phyloP scores from a whole-genome alignment of 805 yeast species.

The Dipodascopsis tothii region DNA sequence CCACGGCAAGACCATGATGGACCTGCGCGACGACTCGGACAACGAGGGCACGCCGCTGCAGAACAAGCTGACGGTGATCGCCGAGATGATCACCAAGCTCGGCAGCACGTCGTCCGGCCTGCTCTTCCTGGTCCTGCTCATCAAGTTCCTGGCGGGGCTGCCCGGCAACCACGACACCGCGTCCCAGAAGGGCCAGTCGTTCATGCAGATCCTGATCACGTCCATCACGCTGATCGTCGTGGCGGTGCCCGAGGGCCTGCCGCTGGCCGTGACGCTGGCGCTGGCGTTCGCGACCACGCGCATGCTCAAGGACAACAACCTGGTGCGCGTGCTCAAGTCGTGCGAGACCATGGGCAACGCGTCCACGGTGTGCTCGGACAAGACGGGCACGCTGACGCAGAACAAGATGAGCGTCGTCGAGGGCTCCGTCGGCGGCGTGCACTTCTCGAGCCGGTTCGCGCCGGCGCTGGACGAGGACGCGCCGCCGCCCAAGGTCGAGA shows the following conservation, averaged over 20 bases:
- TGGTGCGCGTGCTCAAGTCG: slow-evolving; percentile 86
- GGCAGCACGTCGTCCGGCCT: slow-evolving; percentile 80
- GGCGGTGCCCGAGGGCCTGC: slow-evolving; percentile 99
- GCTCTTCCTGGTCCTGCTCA: slow-evolving; percentile 71
- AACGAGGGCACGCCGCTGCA: slow-evolving; percentile 85
- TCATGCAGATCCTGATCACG: slow-evolving; percentile 78
- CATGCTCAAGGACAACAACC: slow-evolving; percentile 92
- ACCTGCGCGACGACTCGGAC: slow-evolving; percentile 67
- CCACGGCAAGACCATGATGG: slow-evolving; percentile 84
- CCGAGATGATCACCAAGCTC: slow-evolving; percentile 91
- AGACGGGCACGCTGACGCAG: slow-evolving; percentile 94
- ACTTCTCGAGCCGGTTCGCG: slow-evolving; percentile 32
- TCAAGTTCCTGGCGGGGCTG: slow-evolving; percentile 61
- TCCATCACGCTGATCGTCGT: slow-evolving; percentile 91
- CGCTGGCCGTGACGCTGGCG: slow-evolving; percentile 93
- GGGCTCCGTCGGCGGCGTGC: slow-evolving; percentile 56
- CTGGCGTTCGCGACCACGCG: slow-evolving; percentile 96
- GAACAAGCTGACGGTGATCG: slow-evolving; percentile 66
- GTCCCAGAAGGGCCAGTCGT: slow-evolving; percentile 75
- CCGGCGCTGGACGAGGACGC: not conserved
- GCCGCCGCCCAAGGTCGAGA: not conserved
- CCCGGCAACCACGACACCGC: slow-evolving; percentile 44
- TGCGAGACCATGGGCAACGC: slow-evolving; percentile 99
- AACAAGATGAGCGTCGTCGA: slow-evolving; percentile 85
- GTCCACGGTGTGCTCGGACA: slow-evolving; percentile 92